These are phyloP conservation scores for Huntiella bhutanensis DNA, from an alignment of 2,329 filamentous ascomycete genomes.

Conservation along the genomic window DNA sequence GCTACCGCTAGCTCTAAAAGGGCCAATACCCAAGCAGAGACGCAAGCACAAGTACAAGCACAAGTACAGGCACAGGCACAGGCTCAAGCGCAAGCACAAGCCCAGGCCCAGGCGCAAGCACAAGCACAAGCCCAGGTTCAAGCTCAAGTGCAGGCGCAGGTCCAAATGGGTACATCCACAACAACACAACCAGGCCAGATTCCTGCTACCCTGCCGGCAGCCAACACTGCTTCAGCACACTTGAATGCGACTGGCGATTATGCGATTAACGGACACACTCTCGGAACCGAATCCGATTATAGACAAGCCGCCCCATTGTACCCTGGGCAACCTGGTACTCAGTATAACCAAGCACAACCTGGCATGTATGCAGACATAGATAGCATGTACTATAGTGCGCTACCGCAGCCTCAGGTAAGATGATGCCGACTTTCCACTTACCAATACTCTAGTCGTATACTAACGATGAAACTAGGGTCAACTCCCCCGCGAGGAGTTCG, in stretches of 20 bases:
- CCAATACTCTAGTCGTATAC: not conserved
- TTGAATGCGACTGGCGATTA: conserved; percentile 42
- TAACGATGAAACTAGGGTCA: conserved; percentile 18
- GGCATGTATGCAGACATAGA: conserved; percentile 68
- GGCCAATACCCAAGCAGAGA: conserved; percentile 31
- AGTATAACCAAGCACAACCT: conserved; percentile 60
- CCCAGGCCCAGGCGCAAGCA: not conserved
- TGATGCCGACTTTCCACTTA: too few relatives aligned
- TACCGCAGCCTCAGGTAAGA: conserved; percentile 66
- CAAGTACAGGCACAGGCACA: conserved; percentile 2
- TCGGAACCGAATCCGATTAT: conserved; percentile 58
- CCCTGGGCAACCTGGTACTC: conserved; percentile 52
- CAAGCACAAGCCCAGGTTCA: not conserved
- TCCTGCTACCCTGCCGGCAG: conserved; percentile 17
- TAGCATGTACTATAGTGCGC: conserved; percentile 70
- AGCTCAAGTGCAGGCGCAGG: not conserved
- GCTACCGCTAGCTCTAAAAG: conserved; percentile 72
- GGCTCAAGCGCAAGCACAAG: conserved; percentile 7
- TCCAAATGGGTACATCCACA: not conserved
- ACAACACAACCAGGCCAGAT: conserved; percentile 2
- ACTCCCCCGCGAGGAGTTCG: conserved; percentile 28
- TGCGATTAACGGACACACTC: conserved; percentile 39
- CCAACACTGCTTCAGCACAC: conserved; percentile 30
- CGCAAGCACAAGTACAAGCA: conserved; percentile 9
- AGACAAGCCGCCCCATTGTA: conserved; percentile 60